A percentile compares a stretch with the other conserved stretches of the same genome.
Conservation (phyloP, 768 basidiomycete genomes). For the Tylopilus intermedius region DNA sequence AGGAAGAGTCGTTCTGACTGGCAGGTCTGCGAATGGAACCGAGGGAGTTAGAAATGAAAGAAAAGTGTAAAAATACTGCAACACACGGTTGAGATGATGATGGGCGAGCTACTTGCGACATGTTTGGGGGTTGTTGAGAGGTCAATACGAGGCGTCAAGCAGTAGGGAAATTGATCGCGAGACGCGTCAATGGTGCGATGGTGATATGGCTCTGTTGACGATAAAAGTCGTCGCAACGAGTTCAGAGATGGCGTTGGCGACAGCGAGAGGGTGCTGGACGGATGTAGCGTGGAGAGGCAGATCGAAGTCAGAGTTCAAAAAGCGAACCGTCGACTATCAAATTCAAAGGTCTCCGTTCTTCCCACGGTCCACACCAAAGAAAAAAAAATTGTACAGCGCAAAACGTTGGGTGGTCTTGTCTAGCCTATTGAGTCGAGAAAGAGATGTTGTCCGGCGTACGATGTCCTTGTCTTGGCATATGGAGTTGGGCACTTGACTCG, state of each 20-base stretch:
- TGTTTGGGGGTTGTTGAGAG: conserved; percentile 15
- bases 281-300: conserved; percentile 15
- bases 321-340: conserved; percentile 20
- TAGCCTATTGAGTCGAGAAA: too few species aligned
- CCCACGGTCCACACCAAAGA: conserved; percentile 16
- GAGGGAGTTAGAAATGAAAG: conserved; percentile 2
- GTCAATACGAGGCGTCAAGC: conserved; percentile 6
- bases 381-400: too few species aligned
- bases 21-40: conserved; percentile 18
- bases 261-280: conserved; percentile 8
- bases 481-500: too few species aligned
- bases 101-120: conserved; percentile 31
- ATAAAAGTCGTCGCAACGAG: conserved; percentile 10
- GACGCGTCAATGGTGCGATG: conserved; percentile 22
- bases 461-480: too few species aligned
- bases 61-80: not conserved
- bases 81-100: conserved; percentile 31
- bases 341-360: conserved; percentile 24
- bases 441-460: too few species aligned
- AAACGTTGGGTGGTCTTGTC: too few species aligned
- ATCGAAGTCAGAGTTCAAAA: conserved; percentile 31
- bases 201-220: conserved; percentile 12
- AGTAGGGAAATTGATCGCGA: conserved; percentile 16
- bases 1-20: conserved; percentile 35
- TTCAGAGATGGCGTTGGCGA: conserved; percentile 11